Percentiles rank a stretch among this genome's conserved stretches.
These are phyloP conservation scores for Berkeleyomyces rouxiae DNA, from an alignment of 2,329 filamentous ascomycete genomes.

Conservation along the genomic window DNA sequence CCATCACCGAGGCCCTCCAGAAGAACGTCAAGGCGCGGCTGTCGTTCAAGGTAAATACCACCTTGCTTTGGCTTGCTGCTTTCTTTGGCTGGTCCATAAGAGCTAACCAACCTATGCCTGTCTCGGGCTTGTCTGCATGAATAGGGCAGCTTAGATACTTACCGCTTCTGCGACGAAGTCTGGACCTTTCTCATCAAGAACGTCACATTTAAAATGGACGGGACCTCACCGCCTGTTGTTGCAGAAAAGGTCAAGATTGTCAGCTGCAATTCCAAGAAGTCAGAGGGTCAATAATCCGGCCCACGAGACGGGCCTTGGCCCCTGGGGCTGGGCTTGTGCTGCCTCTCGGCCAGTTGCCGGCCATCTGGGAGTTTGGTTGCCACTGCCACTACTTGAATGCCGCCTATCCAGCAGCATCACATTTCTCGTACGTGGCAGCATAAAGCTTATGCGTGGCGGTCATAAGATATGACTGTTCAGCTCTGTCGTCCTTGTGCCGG, in stretches of 20 bases:
- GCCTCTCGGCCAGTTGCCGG: neutral
- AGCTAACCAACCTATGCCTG: neutral
- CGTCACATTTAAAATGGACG: constrained; percentile 96
- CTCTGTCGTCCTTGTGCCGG: too few species aligned
- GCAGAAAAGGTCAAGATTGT: constrained; percentile 98
- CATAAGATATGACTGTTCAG: too few species aligned
- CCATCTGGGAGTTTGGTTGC: too few species aligned
- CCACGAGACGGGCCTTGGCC: neutral
- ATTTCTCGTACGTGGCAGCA: too few species aligned
- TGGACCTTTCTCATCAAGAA: constrained; percentile 99
- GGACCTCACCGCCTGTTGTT: constrained; percentile 49
- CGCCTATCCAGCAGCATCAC: too few species aligned
- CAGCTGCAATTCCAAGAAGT: constrained; percentile 79
- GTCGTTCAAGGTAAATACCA: constrained; percentile 65
- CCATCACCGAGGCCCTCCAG: constrained; percentile 76
- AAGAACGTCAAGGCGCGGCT: constrained; percentile 84
- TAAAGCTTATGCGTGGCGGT: too few species aligned
- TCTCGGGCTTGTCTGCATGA: neutral
- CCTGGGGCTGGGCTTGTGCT: neutral
- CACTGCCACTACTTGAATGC: too few species aligned
- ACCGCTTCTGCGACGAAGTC: constrained; percentile 98
- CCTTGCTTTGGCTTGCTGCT: neutral
- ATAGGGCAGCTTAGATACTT: constrained; percentile 90
- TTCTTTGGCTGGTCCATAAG: neutral
- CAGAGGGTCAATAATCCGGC: constrained; percentile 22